Evolutionary conservation across 129 eudicot species (phyloP), one percentile per base, ranked within the genome.

Genomic region (Lactuca saligna): DNA sequence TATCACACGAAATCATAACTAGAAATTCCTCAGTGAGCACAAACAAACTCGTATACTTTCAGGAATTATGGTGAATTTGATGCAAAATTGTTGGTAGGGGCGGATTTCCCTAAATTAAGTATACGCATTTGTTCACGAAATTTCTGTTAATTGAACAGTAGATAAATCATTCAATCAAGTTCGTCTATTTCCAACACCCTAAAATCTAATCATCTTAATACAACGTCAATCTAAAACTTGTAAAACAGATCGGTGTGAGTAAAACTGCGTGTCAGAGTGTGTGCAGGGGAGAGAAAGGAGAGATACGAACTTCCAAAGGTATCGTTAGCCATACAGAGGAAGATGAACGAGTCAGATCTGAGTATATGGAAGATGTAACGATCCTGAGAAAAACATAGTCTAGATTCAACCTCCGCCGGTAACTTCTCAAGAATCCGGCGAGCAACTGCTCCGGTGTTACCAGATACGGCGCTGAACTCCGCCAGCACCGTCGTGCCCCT

Each of bases 261-360:
- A 49, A 8, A 60, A 71, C 60, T 71, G 6, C 4, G 17, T 46
- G 39, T 39, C 17, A 17, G 49, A 15, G 54, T 31, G 79, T 46
- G 65, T 41, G 57, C 15, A 15, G 11, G 62, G 7, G 41, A 60
- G 54, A 71, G 29, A 72, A 25, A 64, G 57, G 64, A 49, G 8
- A 63, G 55, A 33, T 60, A 82, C 90, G 53, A 39, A 93, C 98
- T 81, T 85, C 98, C 98, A 31, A 93, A 93, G 50, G 96, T 74
- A 44, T 93, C 98, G 65, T 93, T 93, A 42, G 98, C 98, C 98
- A 93, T 93, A 89, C 98, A 93, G 68, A 93, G 88, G 71, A 86
- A 93, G 61, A 88, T 79, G 65, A 93, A 73, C 15, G 88, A 89
- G 29, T 93, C 96, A 41, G 95, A 85, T 73, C 84, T 80, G 70